phyloP scores from a whole-genome alignment of 352 stramenopile genomes.

The Pythium diclinum region DNA sequence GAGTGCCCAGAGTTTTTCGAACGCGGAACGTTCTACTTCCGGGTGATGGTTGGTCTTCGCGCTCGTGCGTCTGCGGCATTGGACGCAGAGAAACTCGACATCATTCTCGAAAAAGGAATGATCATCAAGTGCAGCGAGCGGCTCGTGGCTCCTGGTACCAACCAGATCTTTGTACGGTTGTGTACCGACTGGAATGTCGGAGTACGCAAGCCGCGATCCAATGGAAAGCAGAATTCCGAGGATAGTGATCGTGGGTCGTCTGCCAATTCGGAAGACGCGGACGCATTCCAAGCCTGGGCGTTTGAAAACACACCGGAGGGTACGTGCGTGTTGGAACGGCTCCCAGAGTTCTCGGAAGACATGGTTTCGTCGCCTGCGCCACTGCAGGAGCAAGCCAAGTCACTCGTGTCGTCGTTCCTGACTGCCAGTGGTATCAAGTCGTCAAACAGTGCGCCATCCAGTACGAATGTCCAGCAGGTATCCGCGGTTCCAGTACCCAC shows the following conservation, averaged over 20 bases:
- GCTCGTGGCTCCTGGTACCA: slow-evolving; percentile 32
- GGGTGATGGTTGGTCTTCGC: slow-evolving; percentile 31
- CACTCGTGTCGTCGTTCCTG: slow-evolving; percentile 61
- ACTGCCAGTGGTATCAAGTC: slow-evolving; percentile 41
- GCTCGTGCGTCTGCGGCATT: slow-evolving; percentile 31
- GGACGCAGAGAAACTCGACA: slow-evolving; percentile 31
- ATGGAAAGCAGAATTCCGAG: not conserved
- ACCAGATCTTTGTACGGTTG: slow-evolving; percentile 39
- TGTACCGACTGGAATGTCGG: slow-evolving; percentile 28
- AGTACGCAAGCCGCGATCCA: slow-evolving; percentile 7
- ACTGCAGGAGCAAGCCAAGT: slow-evolving; percentile 70
- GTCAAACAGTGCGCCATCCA: slow-evolving; percentile 1
- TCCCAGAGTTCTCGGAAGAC: slow-evolving; percentile 46
- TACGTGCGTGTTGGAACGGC: slow-evolving; percentile 38
- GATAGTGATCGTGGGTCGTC: not conserved
- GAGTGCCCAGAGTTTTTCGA: slow-evolving; percentile 44
- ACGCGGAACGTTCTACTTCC: slow-evolving; percentile 37
- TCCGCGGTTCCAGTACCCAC: not conserved
- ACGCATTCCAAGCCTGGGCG: slow-evolving; percentile 27
- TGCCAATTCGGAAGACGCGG: slow-evolving; percentile 3
- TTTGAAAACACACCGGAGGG: slow-evolving; percentile 37
- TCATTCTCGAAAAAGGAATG: slow-evolving; percentile 34
- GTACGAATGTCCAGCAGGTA: not conserved
- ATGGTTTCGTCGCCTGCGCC: slow-evolving; percentile 26
- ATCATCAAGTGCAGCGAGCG: slow-evolving; percentile 42